Conservation (phyloP, 441 rosid species). For the Lepidium campestre region DNA sequence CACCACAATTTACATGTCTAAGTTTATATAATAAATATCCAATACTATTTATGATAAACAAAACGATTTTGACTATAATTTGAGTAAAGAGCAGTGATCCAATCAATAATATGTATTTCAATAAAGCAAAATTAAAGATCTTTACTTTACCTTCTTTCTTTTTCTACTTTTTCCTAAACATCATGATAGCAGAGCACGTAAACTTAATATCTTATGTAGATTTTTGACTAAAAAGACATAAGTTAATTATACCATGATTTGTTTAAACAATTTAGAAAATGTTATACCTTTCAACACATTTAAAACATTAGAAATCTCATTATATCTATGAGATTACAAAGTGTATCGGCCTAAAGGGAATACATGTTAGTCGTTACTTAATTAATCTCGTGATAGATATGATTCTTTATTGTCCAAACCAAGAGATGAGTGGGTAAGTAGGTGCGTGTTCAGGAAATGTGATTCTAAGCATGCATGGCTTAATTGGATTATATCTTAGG, state of each 20-base stretch:
- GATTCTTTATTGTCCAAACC: neutral
- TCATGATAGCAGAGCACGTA: constrained; percentile 8
- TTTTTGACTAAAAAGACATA: neutral
- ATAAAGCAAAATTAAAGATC: constrained; percentile 18
- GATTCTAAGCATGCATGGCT: neutral
- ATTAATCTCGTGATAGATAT: neutral
- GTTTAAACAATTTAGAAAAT: neutral
- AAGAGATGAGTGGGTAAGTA: too few species aligned
- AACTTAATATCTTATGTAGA: neutral
- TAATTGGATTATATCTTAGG: too few species aligned
- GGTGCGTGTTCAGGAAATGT: neutral
- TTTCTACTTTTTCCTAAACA: neutral
- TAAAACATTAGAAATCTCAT: neutral
- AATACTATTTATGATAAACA: too few species aligned
- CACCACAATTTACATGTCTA: constrained; percentile 2
- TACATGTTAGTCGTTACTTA: neutral
- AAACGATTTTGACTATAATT: too few species aligned
- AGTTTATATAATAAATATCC: too few species aligned
- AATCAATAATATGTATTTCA: neutral
- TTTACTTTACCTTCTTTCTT: neutral
- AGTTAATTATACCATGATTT: neutral
- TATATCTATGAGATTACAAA: neutral
- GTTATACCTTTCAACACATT: neutral
- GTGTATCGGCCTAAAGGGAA: neutral
- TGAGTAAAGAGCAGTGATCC: neutral